Conservation (phyloP, 768 basidiomycete genomes). For the Pholiota molesta region DNA sequence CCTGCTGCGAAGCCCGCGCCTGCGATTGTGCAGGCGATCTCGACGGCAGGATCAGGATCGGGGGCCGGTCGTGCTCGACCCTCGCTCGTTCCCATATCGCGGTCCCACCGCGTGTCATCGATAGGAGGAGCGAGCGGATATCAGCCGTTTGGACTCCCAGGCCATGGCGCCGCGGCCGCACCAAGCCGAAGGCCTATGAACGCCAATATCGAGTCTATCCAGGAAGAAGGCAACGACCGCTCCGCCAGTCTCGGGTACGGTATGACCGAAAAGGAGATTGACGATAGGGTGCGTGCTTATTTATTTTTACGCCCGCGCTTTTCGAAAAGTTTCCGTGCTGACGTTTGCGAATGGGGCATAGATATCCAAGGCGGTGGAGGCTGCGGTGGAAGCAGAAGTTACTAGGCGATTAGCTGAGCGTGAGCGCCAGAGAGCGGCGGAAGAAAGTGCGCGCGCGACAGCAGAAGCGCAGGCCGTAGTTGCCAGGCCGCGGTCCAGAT, state of each 20-base stretch:
- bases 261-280: slow-evolving; percentile 72
- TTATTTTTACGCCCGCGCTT: neutral
- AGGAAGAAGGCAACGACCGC: slow-evolving; percentile 31
- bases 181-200: slow-evolving; percentile 15
- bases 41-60: slow-evolving; percentile 33
- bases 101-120: slow-evolving; percentile 38
- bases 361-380: slow-evolving; percentile 77
- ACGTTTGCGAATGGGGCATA: slow-evolving; percentile 25
- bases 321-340: neutral
- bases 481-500: slow-evolving; percentile 31
- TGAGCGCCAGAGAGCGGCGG: slow-evolving; percentile 43
- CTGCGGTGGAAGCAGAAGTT: slow-evolving; percentile 75
- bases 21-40: slow-evolving; percentile 46
- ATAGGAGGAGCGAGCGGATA: slow-evolving; percentile 34
- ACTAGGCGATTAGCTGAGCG: slow-evolving; percentile 62
- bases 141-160: slow-evolving; percentile 40
- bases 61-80: slow-evolving; percentile 31
- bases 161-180: slow-evolving; percentile 11
- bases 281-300: slow-evolving; percentile 58
- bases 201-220: slow-evolving; percentile 28
- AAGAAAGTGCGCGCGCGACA: slow-evolving; percentile 32
- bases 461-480: slow-evolving; percentile 34
- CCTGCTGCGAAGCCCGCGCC: slow-evolving; percentile 48
- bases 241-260: slow-evolving; percentile 40
- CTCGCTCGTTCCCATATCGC: slow-evolving; percentile 41